Conservation (phyloP, 306 rosid species). For the Boehmeria nivea region DNA sequence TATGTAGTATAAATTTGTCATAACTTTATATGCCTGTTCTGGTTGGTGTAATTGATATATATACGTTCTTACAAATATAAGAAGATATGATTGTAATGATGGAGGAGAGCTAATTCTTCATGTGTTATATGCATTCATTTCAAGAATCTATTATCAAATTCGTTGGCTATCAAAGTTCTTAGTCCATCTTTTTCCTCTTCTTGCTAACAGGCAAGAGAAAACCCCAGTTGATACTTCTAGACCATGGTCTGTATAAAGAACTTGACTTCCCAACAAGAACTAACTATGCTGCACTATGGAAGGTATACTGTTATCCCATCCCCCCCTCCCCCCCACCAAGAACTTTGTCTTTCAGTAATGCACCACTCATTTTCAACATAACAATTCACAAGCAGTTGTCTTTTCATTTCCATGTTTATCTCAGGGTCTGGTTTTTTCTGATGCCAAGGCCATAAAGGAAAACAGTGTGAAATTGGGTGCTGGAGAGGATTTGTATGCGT, state of each 20-base stretch:
- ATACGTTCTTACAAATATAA: too few relatives aligned
- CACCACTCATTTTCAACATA: background rate
- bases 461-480: conserved; percentile 90
- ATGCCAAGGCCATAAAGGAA: conserved; percentile 74
- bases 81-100: too few relatives aligned
- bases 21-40: too few relatives aligned
- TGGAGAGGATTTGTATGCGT: conserved; percentile 87
- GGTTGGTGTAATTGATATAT: too few relatives aligned
- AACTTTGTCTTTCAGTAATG: background rate
- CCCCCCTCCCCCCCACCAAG: background rate
- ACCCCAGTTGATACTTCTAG: conserved; percentile 88
- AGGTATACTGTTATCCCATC: conserved; percentile 31
- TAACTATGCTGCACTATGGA: conserved; percentile 94
- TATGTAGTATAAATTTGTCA: too few relatives aligned
- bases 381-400: too few relatives aligned
- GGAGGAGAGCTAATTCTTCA: too few relatives aligned
- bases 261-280: conserved; percentile 69
- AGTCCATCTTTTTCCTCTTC: conserved; percentile 15
- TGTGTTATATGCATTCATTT: too few relatives aligned
- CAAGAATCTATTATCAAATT: too few relatives aligned
- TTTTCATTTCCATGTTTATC: conserved; percentile 9
- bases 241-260: conserved; percentile 91
- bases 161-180: too few relatives aligned
- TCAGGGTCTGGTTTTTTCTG: conserved; percentile 75
- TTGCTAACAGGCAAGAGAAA: conserved; percentile 63